Percentiles rank a stretch among this genome's conserved stretches.
phyloP scores from a whole-genome alignment of 306 rosid species.

The Abrus pulchellus region DNA sequence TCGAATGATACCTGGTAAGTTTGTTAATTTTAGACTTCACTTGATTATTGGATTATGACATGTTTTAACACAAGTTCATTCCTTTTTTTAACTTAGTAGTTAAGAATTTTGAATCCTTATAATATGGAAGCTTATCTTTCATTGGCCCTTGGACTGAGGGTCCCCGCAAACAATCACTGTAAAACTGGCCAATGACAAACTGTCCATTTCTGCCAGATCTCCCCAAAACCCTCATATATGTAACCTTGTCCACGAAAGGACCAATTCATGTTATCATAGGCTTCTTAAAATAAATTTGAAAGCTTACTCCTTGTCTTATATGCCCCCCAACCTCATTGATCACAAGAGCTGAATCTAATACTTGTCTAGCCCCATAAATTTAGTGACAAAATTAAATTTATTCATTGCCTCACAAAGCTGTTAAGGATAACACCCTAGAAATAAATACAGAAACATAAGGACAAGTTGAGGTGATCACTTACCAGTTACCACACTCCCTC shows the following conservation, averaged over 20 bases:
- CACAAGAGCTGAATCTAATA: no score
- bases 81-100: neutral
- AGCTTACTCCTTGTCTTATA: neutral
- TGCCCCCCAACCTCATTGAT: neutral
- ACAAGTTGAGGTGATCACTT: no score
- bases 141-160: neutral
- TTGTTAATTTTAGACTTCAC: neutral
- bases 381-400: no score
- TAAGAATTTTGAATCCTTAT: neutral
- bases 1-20: neutral
- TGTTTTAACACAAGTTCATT: neutral
- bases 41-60: neutral
- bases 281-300: neutral
- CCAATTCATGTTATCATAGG: neutral
- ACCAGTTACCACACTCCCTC: no score
- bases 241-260: neutral
- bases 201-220: neutral
- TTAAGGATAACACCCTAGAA: no score
- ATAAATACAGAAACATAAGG: no score
- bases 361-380: no score
- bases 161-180: neutral
- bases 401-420: no score
- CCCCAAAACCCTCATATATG: neutral
- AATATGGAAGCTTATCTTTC: neutral
- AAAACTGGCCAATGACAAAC: neutral